Conservation (phyloP, 352 stramenopile genomes). For the Phytopythium helicoides region DNA sequence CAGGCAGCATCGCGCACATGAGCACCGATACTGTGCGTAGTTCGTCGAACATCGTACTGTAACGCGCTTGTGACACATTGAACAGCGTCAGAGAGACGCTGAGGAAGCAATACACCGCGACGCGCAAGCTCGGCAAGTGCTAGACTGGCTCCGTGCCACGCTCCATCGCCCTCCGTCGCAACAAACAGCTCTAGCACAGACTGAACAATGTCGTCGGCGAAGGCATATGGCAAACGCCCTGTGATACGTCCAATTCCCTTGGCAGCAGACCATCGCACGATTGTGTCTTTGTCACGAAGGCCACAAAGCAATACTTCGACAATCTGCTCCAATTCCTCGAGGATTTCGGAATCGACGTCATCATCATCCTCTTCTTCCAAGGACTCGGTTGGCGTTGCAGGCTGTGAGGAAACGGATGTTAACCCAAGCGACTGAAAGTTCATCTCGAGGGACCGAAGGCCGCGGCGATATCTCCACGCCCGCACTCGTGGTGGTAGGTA, state of each 20-base stretch:
- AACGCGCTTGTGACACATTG: conserved; percentile 90
- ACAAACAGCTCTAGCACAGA: conserved; percentile 94
- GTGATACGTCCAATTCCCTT: conserved; percentile 98
- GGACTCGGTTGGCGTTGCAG: not conserved
- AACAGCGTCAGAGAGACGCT: conserved; percentile 89
- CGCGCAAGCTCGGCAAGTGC: conserved; percentile 95
- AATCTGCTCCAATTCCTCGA: conserved; percentile 97
- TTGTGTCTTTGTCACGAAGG: conserved; percentile 93
- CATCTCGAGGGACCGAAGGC: conserved; percentile 90
- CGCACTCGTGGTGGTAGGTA: conserved; percentile 95
- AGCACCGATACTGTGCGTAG: conserved; percentile 93
- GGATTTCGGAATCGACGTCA: conserved; percentile 68
- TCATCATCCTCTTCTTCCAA: conserved; percentile 24
- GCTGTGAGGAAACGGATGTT: not conserved
- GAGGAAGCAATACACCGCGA: conserved; percentile 93
- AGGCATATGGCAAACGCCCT: conserved; percentile 90
- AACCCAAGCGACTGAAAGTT: conserved; percentile 79
- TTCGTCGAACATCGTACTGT: conserved; percentile 95
- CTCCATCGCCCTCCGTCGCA: conserved; percentile 89
- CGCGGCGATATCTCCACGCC: conserved; percentile 95
- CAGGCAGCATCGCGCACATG: conserved; percentile 98
- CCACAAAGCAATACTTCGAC: conserved; percentile 90
- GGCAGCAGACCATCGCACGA: conserved; percentile 98
- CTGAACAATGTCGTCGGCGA: conserved; percentile 97
- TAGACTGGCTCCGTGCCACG: conserved; percentile 98